Percentiles rank a stretch among this genome's conserved stretches.
phyloP scores from a whole-genome alignment of 2,329 filamentous ascomycete species.

The Penicillium sp. region DNA sequence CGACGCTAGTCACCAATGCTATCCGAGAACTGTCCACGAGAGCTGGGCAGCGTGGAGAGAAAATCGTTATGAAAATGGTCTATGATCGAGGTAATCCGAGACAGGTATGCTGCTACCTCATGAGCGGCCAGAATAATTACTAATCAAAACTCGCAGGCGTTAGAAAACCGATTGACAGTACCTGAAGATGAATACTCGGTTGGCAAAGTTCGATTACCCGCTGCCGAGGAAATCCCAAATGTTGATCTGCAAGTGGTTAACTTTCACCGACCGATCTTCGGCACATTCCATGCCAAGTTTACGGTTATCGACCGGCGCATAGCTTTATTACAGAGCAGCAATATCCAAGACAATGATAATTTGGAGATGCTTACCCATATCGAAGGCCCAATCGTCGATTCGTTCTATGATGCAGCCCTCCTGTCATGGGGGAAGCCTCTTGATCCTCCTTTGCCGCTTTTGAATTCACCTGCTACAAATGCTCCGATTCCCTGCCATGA shows the following conservation, averaged over 20 bases:
- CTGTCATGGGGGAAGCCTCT: constrained; percentile 71
- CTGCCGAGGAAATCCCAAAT: constrained; percentile 68
- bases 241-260: constrained; percentile 74
- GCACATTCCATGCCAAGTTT: constrained; percentile 78
- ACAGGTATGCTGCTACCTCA: constrained; percentile 49
- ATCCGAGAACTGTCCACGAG: constrained; percentile 70
- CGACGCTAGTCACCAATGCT: constrained; percentile 68
- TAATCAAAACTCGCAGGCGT: constrained; percentile 37
- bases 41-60: constrained; percentile 60
- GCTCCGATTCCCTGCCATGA: constrained; percentile 30
- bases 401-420: constrained; percentile 73
- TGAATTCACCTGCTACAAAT: constrained; percentile 54
- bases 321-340: constrained; percentile 76
- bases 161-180: constrained; percentile 68
- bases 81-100: constrained; percentile 71
- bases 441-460: constrained; percentile 62
- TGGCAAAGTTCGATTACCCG: constrained; percentile 63
- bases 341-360: constrained; percentile 76
- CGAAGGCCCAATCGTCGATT: constrained; percentile 76
- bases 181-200: constrained; percentile 61
- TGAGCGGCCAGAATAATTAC: background rate
- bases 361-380: constrained; percentile 78
- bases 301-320: constrained; percentile 74
- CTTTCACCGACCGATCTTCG: constrained; percentile 69
- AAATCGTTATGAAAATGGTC: constrained; percentile 71